These are phyloP conservation scores for Neurospora sp. DNA, from an alignment of 495 filamentous ascomycete species.

Conservation along the genomic window DNA sequence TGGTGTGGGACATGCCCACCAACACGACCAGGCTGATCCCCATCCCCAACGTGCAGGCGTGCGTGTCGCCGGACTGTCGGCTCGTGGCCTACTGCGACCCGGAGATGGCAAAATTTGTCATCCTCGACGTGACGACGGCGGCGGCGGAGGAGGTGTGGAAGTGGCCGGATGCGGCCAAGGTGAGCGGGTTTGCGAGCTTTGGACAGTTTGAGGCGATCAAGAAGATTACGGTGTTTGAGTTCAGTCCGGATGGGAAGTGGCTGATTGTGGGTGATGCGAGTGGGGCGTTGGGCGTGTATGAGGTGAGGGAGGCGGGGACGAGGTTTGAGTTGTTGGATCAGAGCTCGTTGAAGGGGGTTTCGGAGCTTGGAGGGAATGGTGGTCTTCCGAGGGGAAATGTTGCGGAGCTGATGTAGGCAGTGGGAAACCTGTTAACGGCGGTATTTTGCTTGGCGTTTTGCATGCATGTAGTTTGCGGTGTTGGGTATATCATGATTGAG, in stretches of 20 bases:
- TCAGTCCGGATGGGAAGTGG: slow-evolving; percentile 13
- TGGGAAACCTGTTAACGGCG: neutral
- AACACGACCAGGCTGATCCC: slow-evolving; percentile 17
- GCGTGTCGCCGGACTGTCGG: slow-evolving; percentile 18
- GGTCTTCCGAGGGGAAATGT: neutral
- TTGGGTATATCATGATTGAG: neutral
- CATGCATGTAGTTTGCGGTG: neutral
- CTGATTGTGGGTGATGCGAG: slow-evolving; percentile 16
- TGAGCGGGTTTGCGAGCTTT: slow-evolving; percentile 8
- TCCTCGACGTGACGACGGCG: slow-evolving; percentile 10
- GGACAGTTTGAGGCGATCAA: slow-evolving; percentile 15
- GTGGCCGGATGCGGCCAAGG: slow-evolving; percentile 11
- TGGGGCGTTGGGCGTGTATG: slow-evolving; percentile 16
- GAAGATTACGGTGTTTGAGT: slow-evolving; percentile 21
- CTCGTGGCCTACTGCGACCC: slow-evolving; percentile 18
- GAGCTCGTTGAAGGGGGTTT: neutral
- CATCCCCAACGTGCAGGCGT: slow-evolving; percentile 20
- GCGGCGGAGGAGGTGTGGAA: slow-evolving; percentile 15
- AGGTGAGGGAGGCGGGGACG: slow-evolving; percentile 7
- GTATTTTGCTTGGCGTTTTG: neutral
- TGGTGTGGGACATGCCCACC: slow-evolving; percentile 15
- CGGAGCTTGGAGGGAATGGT: neutral
- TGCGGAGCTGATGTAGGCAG: neutral
- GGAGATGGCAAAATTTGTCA: slow-evolving; percentile 5
- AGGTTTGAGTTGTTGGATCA: slow-evolving; percentile 9